phyloP scores from a whole-genome alignment of 345 rosid genomes.

The Pugionium dolabratum region DNA sequence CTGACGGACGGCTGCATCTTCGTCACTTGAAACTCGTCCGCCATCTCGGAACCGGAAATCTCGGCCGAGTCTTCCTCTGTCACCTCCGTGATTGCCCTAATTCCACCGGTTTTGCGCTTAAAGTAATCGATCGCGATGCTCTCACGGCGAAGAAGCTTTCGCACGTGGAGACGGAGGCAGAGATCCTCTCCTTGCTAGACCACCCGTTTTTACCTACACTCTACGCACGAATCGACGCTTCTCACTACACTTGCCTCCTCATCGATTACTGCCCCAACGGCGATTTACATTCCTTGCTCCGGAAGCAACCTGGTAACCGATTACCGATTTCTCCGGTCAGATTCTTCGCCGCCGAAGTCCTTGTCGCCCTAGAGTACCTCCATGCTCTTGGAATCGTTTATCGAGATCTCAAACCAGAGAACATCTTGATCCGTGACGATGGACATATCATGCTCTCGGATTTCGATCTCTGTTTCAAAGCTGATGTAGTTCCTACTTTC shows the following conservation, averaged over 20 bases:
- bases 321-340: constrained; percentile 57
- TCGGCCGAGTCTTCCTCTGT: constrained; percentile 77
- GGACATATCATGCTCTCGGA: constrained; percentile 92
- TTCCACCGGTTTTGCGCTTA: constrained; percentile 54
- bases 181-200: constrained; percentile 67
- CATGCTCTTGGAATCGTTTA: constrained; percentile 83
- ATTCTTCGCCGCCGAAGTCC: constrained; percentile 76
- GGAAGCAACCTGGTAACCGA: constrained; percentile 62
- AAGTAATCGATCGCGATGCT: constrained; percentile 61
- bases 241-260: constrained; percentile 79
- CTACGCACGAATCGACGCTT: constrained; percentile 68
- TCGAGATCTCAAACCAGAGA: constrained; percentile 91
- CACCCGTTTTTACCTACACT: constrained; percentile 87
- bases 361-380: constrained; percentile 79
- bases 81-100: constrained; percentile 61
- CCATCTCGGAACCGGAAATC: constrained; percentile 67
- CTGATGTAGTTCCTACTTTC: constrained; percentile 58
- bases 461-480: constrained; percentile 70
- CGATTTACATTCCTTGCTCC: constrained; percentile 78
- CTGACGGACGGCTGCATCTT: constrained; percentile 58
- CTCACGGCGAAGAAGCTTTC: constrained; percentile 58
- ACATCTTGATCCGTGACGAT: constrained; percentile 70
- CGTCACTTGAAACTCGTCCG: constrained; percentile 68
- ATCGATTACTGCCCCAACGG: constrained; percentile 91
- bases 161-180: constrained; percentile 61